A percentile compares a stretch with the other conserved stretches of the same genome.
These are phyloP conservation scores for Pseudonitzschia multiseries DNA, from an alignment of 108 stramenopile species.

Conservation along the genomic window DNA sequence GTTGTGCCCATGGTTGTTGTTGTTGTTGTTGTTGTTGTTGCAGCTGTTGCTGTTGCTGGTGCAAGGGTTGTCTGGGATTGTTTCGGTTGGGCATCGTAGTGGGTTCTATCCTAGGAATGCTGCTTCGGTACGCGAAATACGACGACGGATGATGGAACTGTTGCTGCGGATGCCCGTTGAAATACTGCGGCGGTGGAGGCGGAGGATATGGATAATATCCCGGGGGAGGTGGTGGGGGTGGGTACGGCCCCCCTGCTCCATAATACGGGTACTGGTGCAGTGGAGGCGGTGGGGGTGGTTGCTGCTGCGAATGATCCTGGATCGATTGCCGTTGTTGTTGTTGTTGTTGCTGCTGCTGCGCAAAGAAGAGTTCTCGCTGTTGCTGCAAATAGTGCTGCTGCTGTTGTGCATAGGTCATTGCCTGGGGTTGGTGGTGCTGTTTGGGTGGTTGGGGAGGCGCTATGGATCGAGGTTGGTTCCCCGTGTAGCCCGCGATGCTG, in stretches of 20 bases:
- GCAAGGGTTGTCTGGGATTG: slow-evolving; percentile 18
- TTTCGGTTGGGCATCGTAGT: background rate
- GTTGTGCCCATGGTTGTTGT: background rate
- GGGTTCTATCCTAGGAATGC: background rate
- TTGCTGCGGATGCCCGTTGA: background rate
- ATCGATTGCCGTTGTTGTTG: slow-evolving; percentile 20
- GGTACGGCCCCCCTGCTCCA: background rate
- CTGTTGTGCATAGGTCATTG: background rate
- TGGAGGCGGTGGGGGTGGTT: background rate
- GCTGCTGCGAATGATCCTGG: background rate
- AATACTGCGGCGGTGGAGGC: slow-evolving; percentile 15
- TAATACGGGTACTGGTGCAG: slow-evolving; percentile 12
- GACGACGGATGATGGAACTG: slow-evolving; percentile 15
- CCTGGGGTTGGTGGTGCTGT: background rate
- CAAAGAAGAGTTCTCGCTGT: slow-evolving; percentile 2
- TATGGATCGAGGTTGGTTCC: background rate
- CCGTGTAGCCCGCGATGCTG: background rate
- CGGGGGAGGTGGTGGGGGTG: slow-evolving; percentile 4
- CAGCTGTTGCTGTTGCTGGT: slow-evolving; percentile 5
- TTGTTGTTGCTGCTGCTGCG: slow-evolving; percentile 31
- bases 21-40: slow-evolving; percentile 24
- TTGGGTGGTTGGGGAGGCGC: background rate
- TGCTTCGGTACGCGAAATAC: slow-evolving; percentile 1
- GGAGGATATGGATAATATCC: slow-evolving; percentile 27
- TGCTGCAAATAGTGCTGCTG: slow-evolving; percentile 11